A percentile compares a stretch with the other conserved stretches of the same genome.
Conservation (phyloP, 805 yeast genomes). For the Candida qinlingensis region DNA sequence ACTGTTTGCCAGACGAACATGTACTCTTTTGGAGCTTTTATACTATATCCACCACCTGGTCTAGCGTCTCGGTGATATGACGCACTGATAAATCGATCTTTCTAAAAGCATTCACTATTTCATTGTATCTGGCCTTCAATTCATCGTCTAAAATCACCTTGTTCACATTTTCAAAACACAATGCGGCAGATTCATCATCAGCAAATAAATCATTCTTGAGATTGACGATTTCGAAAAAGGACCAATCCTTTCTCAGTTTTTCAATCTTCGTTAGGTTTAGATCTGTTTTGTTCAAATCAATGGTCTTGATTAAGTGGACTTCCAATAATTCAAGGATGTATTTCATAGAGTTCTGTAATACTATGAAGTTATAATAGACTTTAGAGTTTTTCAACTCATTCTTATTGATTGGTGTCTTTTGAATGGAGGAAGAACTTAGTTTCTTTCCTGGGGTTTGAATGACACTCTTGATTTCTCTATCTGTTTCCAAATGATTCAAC, state of each 20-base stretch:
- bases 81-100: not conserved
- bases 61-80: slow-evolving; percentile 3
- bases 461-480: slow-evolving; percentile 13
- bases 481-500: slow-evolving; percentile 19
- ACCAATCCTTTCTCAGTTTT: slow-evolving; percentile 32
- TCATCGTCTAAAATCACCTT: slow-evolving; percentile 20
- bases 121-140: slow-evolving; percentile 9
- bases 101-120: slow-evolving; percentile 10
- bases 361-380: slow-evolving; percentile 32
- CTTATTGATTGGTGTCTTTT: slow-evolving; percentile 13
- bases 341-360: slow-evolving; percentile 31
- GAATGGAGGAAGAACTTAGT: slow-evolving; percentile 4
- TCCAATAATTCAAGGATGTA: slow-evolving; percentile 26
- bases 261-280: slow-evolving; percentile 25
- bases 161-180: slow-evolving; percentile 9
- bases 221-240: slow-evolving; percentile 34
- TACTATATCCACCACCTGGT: slow-evolving; percentile 5
- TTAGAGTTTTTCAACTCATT: slow-evolving; percentile 18
- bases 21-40: not conserved
- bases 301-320: slow-evolving; percentile 11
- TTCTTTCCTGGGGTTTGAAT: slow-evolving; percentile 3
- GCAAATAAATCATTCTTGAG: slow-evolving; percentile 14
- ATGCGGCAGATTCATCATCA: slow-evolving; percentile 6
- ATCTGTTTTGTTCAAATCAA: slow-evolving; percentile 24
- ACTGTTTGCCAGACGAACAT: not conserved